Evolutionary conservation across 2,329 filamentous ascomycete genomes (phyloP), one percentile per base, ranked within the genome.

Genomic region (Penicillium sp.): DNA sequence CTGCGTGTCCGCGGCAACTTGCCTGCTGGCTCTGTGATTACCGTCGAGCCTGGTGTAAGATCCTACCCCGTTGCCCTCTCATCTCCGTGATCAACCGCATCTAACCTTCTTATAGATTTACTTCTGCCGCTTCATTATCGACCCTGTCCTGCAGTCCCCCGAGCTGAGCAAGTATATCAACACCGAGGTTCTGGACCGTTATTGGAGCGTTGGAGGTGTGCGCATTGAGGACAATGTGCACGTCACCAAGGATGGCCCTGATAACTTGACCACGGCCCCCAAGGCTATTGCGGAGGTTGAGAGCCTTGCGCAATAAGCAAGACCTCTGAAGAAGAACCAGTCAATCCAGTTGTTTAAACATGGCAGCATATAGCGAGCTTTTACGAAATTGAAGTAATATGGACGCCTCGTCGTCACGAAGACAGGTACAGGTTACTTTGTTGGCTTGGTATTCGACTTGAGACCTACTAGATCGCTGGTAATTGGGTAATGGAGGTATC

Each of bases 171-270:
- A 89, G 72, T 96, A 88, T 73, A 96, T 97, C 70, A 88, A 97
- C 72, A 80, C 82, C 44, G 79, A 83, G 22, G 90, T 93, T 1
- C 78, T 97, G 42, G 84, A 92, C 13, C 86, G 85, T 69, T 97
- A 95, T 78, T 93, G 93, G 88, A 86, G 89, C 57, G 92, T 98
- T 0, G 95, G 94, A 17, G 95, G 95, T 37, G 92, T 97, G 28
- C 86, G 95, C 51, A 96, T 98, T 64, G 95, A 99, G 80, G 93
- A 98, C 73, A 91, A 94, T 75, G 85, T 98, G 42, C 82, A 95
- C 24, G 88, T 98, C 53, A 95, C 90, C 1, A 83, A 89, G 63
- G 81, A 86, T 26, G 93, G 93, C 0, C 88, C 88, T 70, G 93
- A 97, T 78, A 96, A 96, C 73, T 73, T 98, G 74, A 96, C 93